phyloP scores from a whole-genome alignment of 768 basidiomycete species.

The Serendipita sp. region DNA sequence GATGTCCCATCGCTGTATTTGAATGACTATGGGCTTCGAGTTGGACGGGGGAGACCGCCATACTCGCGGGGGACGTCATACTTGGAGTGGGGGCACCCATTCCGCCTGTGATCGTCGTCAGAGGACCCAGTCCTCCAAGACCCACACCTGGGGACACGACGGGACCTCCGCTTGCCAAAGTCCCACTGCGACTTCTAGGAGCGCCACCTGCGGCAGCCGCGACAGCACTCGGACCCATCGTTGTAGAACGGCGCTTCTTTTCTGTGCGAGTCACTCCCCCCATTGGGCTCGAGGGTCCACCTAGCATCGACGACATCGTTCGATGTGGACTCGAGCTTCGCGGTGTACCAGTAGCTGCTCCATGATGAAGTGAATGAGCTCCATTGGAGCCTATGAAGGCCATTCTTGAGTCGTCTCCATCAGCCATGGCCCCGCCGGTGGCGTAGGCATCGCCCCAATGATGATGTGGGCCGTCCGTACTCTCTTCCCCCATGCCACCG shows the following conservation, averaged over 20 bases:
- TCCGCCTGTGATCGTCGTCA: no score
- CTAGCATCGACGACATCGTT: background rate
- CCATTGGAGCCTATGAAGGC: no score
- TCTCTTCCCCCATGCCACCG: no score
- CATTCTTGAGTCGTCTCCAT: no score
- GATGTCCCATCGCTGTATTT: no score
- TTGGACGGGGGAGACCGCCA: background rate
- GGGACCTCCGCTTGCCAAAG: background rate
- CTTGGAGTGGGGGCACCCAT: no score
- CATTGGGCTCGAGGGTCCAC: background rate
- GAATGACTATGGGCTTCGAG: no score
- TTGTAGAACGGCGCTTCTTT: constrained; percentile 2
- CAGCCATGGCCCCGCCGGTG: no score
- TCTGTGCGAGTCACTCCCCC: background rate
- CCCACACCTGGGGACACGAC: background rate
- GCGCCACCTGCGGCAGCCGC: background rate
- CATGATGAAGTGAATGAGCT: no score
- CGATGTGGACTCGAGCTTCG: background rate
- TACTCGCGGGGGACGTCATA: background rate
- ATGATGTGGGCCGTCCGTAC: no score
- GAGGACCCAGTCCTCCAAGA: background rate
- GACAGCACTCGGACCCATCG: background rate
- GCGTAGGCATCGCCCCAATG: no score
- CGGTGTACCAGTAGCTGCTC: no score
- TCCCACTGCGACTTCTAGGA: constrained; percentile 3